Conservation (phyloP, 306 rosid genomes). For the Neltuma alba region DNA sequence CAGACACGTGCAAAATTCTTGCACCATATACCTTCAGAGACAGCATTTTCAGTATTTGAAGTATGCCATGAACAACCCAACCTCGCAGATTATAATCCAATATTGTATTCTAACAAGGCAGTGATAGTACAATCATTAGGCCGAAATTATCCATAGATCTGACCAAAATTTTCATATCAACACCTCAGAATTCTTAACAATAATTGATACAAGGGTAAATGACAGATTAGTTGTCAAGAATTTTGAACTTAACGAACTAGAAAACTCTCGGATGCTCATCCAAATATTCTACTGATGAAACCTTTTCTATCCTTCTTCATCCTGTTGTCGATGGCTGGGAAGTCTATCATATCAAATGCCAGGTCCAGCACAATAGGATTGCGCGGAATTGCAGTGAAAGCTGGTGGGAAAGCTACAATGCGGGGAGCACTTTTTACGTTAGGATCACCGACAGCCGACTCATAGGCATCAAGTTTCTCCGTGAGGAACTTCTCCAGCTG, state of each 20-base stretch:
- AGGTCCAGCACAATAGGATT: slow-evolving; percentile 60
- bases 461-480: slow-evolving; percentile 55
- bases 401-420: slow-evolving; percentile 52
- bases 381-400: slow-evolving; percentile 52
- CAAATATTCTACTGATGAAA: slow-evolving; percentile 49
- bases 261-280: slow-evolving; percentile 39
- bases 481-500: slow-evolving; percentile 56
- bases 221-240: slow-evolving; percentile 21
- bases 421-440: slow-evolving; percentile 52
- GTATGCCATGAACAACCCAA: background rate
- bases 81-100: background rate
- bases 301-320: slow-evolving; percentile 61
- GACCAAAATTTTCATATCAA: slow-evolving; percentile 41
- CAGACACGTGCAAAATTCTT: slow-evolving; percentile 5
- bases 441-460: slow-evolving; percentile 59
- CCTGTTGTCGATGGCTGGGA: slow-evolving; percentile 50
- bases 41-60: background rate
- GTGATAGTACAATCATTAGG: slow-evolving; percentile 14
- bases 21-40: background rate
- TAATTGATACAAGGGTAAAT: slow-evolving; percentile 20
- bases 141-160: slow-evolving; percentile 1
- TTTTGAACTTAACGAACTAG: slow-evolving; percentile 20
- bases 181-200: slow-evolving; percentile 36
- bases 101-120: background rate
- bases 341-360: slow-evolving; percentile 52